Percentiles rank a stretch among this genome's conserved stretches.
Evolutionary conservation across 2,329 filamentous ascomycete species (phyloP).

Genomic region (Cladophialophora yegresii): DNA sequence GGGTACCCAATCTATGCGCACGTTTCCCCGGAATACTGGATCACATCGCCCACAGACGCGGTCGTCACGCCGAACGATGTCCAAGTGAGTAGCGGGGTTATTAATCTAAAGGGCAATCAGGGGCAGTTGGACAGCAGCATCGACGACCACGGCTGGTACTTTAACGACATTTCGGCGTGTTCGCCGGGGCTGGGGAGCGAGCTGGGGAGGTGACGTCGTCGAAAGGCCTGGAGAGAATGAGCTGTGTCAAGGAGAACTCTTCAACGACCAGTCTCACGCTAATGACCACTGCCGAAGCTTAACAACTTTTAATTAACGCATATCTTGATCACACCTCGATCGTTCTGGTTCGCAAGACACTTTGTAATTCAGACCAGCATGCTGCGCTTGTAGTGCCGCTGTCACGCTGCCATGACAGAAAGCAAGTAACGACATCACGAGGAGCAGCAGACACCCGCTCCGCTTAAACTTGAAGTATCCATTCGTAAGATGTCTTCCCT

Average conservation of each 20-base stretch:
- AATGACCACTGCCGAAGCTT: not conserved
- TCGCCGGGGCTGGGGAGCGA: constrained; percentile 10
- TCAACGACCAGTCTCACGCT: not conserved
- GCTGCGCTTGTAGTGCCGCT: not conserved
- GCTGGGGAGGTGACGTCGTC: not conserved
- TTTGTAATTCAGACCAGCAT: not conserved
- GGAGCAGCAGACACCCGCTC: not conserved
- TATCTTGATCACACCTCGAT: not conserved
- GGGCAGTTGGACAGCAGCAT: constrained; percentile 38
- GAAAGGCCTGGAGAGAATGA: not conserved
- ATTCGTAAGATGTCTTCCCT: too few species aligned
- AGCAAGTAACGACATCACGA: not conserved
- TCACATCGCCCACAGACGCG: constrained; percentile 40
- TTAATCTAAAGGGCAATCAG: constrained; percentile 42
- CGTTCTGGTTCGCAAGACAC: not conserved
- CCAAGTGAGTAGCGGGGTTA: constrained; percentile 40
- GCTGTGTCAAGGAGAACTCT: too few species aligned
- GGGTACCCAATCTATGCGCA: constrained; percentile 42
- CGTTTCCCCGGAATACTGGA: constrained; percentile 47
- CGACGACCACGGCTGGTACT: constrained; percentile 45
- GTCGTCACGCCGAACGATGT: constrained; percentile 41
- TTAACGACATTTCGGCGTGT: constrained; percentile 35
- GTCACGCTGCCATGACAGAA: not conserved
- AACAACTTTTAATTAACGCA: not conserved
- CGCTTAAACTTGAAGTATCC: not conserved